Evolutionary conservation across 2,329 filamentous ascomycete species (phyloP).

Genomic region (Fusarium sp.): DNA sequence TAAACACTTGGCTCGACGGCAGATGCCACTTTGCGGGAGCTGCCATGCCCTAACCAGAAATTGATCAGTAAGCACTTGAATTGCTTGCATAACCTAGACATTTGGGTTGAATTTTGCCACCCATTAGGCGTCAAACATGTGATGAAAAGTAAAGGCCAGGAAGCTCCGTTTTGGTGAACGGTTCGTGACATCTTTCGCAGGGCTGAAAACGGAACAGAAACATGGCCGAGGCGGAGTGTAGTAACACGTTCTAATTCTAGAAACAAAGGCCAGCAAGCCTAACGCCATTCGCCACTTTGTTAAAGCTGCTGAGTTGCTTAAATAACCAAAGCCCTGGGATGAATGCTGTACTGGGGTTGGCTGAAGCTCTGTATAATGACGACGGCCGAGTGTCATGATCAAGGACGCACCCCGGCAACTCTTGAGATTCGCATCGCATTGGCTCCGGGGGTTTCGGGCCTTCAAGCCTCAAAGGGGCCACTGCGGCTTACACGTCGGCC

Average conservation of each 20-base stretch:
- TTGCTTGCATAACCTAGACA: constrained; percentile 5
- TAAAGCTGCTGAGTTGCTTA: constrained; percentile 8
- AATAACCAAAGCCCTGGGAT: background rate
- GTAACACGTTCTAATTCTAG: constrained; percentile 14
- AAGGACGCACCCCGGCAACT: background rate
- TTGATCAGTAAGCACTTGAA: constrained; percentile 3
- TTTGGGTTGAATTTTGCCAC: constrained; percentile 27
- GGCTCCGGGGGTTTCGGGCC: constrained; percentile 7
- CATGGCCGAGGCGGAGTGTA: background rate
- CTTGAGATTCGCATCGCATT: constrained; percentile 1
- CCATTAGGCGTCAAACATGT: constrained; percentile 23
- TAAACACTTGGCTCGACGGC: constrained; percentile 12
- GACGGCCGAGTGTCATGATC: background rate
- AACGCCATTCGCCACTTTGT: constrained; percentile 11
- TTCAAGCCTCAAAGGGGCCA: constrained; percentile 14
- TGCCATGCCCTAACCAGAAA: constrained; percentile 4
- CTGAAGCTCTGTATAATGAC: constrained; percentile 11
- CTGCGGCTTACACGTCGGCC: constrained; percentile 13
- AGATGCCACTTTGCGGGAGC: constrained; percentile 9
- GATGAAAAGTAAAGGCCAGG: constrained; percentile 10
- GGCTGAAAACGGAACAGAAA: constrained; percentile 22
- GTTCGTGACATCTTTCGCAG: constrained; percentile 16
- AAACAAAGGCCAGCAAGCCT: background rate
- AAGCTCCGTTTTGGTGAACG: constrained; percentile 1
- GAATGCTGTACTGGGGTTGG: background rate